Evolutionary conservation across 768 basidiomycete species (phyloP), one percentile per base, ranked within the genome.

Genomic region (Mrakia gelida): DNA sequence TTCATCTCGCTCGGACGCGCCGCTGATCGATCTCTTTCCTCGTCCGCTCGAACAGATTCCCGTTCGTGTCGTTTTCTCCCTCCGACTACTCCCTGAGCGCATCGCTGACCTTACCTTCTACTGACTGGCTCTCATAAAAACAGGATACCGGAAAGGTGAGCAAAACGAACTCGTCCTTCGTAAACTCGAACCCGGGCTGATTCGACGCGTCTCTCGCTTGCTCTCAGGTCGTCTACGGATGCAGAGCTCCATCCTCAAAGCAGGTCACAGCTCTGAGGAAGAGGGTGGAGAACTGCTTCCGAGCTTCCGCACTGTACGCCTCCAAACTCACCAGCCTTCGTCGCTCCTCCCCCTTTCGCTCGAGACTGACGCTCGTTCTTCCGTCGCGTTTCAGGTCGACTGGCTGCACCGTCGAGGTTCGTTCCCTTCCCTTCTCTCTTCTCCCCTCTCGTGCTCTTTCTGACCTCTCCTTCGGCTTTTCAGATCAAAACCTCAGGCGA

Each of bases 201-300:
- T 13, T 8, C n/a, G 59, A 56, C 54, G 3, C 59, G 28, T n/a
- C 59, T 26, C 59, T 59, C 13, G 7, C 13, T 45, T 38, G 21
- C 18, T 32, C 28, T 26, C 38, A 54, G 68, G 65, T 76, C 18
- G 15, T 71, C 4, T 76, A 76, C 54, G 75, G 49, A 16, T 67
- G 63, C 49, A 28, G 75, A 38, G 75, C 75, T 11, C 75, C 75
- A 1, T 67, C 75, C 43, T 38, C 63, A 5, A 45, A 62, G 5
- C 49, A 76, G 34, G 67, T 76, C 26, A n/a, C 32, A 30, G 63
- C 30, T 18, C 67, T 76, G 7, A 34, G 63, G 9, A 61, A 68
- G 15, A 28, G 68, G 1, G 75, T 76, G 0, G 68, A 68, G 32
- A 76, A 70, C 45, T 76, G 75, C 32, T 76, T 67, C 65, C 45